These are phyloP conservation scores for Colletotrichum truncatum DNA, from an alignment of 2,329 filamentous ascomycete species.

Conservation along the genomic window DNA sequence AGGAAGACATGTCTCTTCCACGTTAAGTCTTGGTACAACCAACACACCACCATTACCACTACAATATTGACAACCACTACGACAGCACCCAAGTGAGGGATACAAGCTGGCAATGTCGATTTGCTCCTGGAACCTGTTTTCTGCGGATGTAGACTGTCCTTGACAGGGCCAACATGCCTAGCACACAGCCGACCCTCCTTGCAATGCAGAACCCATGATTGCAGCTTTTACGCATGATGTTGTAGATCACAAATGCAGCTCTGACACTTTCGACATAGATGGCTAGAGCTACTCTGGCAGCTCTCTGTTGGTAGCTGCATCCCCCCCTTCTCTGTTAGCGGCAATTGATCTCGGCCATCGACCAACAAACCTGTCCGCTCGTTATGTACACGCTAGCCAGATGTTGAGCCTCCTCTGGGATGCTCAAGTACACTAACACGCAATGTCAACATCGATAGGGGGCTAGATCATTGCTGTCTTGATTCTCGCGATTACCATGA, in stretches of 20 bases:
- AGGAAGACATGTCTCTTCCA: slow-evolving; percentile 23
- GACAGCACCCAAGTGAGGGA: slow-evolving; percentile 2
- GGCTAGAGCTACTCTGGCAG: background rate
- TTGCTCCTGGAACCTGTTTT: background rate
- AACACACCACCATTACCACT: background rate
- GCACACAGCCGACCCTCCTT: background rate
- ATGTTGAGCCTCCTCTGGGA: slow-evolving; percentile 17
- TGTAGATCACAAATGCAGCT: background rate
- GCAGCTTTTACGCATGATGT: background rate
- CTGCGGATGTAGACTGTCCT: background rate
- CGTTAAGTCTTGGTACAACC: slow-evolving; percentile 7
- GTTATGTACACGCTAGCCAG: slow-evolving; percentile 3
- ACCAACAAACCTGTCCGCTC: background rate
- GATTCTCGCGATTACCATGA: background rate
- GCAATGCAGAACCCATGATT: background rate
- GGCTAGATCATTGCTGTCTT: slow-evolving; percentile 4
- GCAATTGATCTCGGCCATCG: background rate
- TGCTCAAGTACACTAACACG: slow-evolving; percentile 1
- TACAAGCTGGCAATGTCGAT: background rate
- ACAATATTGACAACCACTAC: background rate
- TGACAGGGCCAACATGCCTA: background rate
- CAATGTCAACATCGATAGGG: slow-evolving; percentile 11
- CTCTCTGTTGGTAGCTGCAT: slow-evolving; percentile 12
- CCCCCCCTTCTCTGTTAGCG: background rate
- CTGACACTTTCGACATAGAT: background rate